Percentiles rank a stretch among this genome's conserved stretches.
phyloP scores from a whole-genome alignment of 306 rosid species.

The Vigna radiata region DNA sequence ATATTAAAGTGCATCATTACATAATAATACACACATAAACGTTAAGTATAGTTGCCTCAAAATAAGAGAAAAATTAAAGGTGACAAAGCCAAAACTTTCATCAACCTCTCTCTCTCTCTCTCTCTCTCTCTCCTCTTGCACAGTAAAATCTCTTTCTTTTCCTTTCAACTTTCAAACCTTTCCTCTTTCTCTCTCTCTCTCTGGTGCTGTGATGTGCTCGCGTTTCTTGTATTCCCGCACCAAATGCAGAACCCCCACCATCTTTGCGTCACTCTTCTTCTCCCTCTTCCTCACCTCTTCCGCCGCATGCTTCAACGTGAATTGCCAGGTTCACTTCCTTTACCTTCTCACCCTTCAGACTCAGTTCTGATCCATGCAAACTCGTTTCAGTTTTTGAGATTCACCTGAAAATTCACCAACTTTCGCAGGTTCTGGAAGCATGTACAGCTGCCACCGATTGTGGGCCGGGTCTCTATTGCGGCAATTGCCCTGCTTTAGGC shows the following conservation, averaged over 20 bases:
- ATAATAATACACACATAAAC: not conserved
- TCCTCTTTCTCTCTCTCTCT: constrained; percentile 17
- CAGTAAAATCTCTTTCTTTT: constrained; percentile 50
- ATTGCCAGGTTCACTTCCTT: constrained; percentile 68
- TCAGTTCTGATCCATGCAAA: constrained; percentile 28
- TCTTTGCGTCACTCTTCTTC: constrained; percentile 52
- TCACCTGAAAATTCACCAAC: not conserved
- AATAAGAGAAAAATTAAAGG: constrained; percentile 53
- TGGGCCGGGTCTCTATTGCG: constrained; percentile 81
- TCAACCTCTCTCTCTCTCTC: constrained; percentile 1
- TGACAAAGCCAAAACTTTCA: constrained; percentile 50
- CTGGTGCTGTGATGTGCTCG: constrained; percentile 53
- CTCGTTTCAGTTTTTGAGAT: constrained; percentile 12
- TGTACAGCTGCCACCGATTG: constrained; percentile 77
- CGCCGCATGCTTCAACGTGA: constrained; percentile 68
- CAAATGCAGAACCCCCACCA: constrained; percentile 46
- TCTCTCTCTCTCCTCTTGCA: constrained; percentile 18
- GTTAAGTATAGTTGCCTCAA: constrained; percentile 39
- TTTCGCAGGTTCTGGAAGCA: constrained; percentile 75
- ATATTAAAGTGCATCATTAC: constrained; percentile 22
- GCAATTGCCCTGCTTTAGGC: constrained; percentile 84
- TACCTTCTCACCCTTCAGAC: constrained; percentile 1
- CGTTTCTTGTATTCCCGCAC: constrained; percentile 45
- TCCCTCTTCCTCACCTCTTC: constrained; percentile 49
- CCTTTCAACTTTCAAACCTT: constrained; percentile 31